Evolutionary conservation across 2,329 filamentous ascomycete species (phyloP).

Genomic region (Orbilia ellipsospora): DNA sequence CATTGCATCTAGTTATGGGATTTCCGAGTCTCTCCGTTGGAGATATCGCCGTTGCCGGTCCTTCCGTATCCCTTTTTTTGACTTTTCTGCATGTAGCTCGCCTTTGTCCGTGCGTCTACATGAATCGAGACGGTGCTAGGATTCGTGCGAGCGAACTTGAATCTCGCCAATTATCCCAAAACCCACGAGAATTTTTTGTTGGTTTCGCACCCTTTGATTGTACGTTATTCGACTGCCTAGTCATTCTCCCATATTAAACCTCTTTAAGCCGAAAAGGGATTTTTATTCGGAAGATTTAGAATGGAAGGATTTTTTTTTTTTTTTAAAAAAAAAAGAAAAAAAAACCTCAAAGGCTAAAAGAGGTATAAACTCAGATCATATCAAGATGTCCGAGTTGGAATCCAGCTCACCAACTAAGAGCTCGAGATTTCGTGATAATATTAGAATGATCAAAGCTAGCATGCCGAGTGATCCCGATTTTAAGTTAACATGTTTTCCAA

Average conservation of each 20-base stretch:
- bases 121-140: slow-evolving; percentile 1
- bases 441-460: neutral
- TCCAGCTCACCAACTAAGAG: too few species aligned
- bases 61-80: slow-evolving; percentile 1
- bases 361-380: neutral
- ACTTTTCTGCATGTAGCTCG: slow-evolving; percentile 44
- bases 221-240: slow-evolving; percentile 12
- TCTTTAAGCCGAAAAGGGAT: neutral
- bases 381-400: too few species aligned
- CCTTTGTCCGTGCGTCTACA: slow-evolving; percentile 51
- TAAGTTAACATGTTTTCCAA: too few species aligned
- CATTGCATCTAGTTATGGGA: neutral
- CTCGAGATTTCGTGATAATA: neutral
- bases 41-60: slow-evolving; percentile 22
- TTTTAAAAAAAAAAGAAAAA: neutral
- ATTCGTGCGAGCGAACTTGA: neutral
- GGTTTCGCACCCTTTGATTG: too few species aligned
- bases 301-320: too few species aligned
- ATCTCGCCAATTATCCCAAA: neutral
- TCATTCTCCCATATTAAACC: slow-evolving; percentile 35
- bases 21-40: slow-evolving; percentile 20
- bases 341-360: neutral
- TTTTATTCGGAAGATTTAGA: neutral
- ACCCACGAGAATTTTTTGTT: neutral
- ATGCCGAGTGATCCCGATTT: too few species aligned